Evolutionary conservation across 2,329 filamentous ascomycete species (phyloP).

Genomic region (Hypoxylon sp.): DNA sequence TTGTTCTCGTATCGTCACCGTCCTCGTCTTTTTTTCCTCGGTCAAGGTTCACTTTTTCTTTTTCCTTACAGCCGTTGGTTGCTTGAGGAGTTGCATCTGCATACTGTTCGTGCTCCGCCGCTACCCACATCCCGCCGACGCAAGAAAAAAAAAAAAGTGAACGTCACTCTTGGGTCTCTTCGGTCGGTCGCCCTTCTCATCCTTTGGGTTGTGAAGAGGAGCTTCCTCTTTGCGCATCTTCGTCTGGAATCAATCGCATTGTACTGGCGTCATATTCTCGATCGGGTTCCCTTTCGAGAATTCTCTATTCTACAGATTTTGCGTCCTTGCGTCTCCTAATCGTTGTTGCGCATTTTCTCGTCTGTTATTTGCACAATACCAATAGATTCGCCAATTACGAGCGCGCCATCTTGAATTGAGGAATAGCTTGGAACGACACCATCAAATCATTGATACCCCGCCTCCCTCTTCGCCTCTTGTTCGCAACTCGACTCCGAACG

Average conservation of each 20-base stretch:
- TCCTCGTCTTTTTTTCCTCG: conserved; percentile 48
- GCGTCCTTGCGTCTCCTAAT: conserved; percentile 43
- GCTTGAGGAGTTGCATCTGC: conserved; percentile 43
- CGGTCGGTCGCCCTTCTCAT: conserved; percentile 43
- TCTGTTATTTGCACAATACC: conserved; percentile 41
- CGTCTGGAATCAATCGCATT: conserved; percentile 47
- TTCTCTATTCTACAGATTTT: conserved; percentile 39
- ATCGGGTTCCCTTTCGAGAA: conserved; percentile 46
- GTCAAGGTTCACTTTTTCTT: conserved; percentile 44
- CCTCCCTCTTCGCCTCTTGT: conserved; percentile 38
- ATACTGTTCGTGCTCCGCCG: conserved; percentile 44
- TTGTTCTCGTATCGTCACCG: conserved; percentile 52
- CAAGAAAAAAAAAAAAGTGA: conserved; percentile 23
- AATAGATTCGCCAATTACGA: conserved; percentile 44
- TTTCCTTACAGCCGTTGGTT: conserved; percentile 43
- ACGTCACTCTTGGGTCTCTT: conserved; percentile 46
- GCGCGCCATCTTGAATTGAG: conserved; percentile 37
- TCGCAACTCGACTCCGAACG: conserved; percentile 43
- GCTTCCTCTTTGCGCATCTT: conserved; percentile 38
- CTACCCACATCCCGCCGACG: conserved; percentile 35
- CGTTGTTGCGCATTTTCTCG: conserved; percentile 42
- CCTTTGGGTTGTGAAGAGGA: conserved; percentile 42
- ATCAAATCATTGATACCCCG: conserved; percentile 48
- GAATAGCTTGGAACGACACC: conserved; percentile 27
- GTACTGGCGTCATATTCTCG: conserved; percentile 44